Conservation (phyloP, 352 stramenopile species). For the Discostella stelligera region DNA sequence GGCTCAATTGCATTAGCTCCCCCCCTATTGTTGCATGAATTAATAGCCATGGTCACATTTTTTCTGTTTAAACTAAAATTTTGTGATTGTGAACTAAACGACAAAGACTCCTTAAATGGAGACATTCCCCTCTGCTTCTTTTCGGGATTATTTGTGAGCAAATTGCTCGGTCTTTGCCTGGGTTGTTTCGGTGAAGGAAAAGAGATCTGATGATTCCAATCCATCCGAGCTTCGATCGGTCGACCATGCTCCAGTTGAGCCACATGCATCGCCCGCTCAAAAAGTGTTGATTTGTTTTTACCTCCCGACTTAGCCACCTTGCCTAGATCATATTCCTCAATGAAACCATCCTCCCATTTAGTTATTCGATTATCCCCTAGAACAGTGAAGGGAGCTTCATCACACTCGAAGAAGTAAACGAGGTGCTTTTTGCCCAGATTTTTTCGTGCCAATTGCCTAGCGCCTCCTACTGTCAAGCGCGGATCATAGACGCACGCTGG, state of each 20-base stretch:
- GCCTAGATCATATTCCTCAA: slow-evolving; percentile 72
- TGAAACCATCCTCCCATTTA: slow-evolving; percentile 70
- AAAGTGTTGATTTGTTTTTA: slow-evolving; percentile 48
- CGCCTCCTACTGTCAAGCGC: slow-evolving; percentile 66
- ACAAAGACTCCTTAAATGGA: slow-evolving; percentile 9
- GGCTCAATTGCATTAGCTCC: slow-evolving; percentile 41
- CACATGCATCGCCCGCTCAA: slow-evolving; percentile 64
- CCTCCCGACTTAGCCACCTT: slow-evolving; percentile 59
- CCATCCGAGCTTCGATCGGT: slow-evolving; percentile 71
- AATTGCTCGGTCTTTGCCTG: slow-evolving; percentile 35
- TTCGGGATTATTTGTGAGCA: neutral
- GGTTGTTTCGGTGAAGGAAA: slow-evolving; percentile 33
- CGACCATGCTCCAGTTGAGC: slow-evolving; percentile 63
- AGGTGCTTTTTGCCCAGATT: slow-evolving; percentile 78
- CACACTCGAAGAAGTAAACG: slow-evolving; percentile 81
- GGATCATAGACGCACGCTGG: slow-evolving; percentile 80
- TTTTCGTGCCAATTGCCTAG: slow-evolving; percentile 67
- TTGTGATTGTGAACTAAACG: slow-evolving; percentile 4
- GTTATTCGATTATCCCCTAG: slow-evolving; percentile 58
- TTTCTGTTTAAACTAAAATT: slow-evolving; percentile 23
- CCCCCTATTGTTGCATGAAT: slow-evolving; percentile 20
- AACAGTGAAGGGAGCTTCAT: slow-evolving; percentile 72
- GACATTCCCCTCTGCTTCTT: slow-evolving; percentile 37
- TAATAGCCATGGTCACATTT: slow-evolving; percentile 22
- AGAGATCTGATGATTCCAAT: slow-evolving; percentile 71